Evolutionary conservation across 192 early-diverging fungal genomes (phyloP).

Genomic region (Gaertneriomyces sp.): DNA sequence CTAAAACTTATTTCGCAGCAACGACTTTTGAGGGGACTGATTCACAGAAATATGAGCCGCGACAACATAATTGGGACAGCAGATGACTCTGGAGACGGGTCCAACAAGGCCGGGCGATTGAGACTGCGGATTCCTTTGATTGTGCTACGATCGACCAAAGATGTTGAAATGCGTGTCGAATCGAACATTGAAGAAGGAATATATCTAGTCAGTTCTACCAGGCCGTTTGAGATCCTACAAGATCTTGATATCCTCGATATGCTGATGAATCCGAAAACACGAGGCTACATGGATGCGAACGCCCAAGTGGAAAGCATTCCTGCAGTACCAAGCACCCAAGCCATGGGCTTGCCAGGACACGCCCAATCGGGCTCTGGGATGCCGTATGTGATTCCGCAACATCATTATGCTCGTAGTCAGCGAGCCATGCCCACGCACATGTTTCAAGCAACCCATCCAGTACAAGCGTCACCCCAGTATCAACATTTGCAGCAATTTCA

Average conservation of each 20-base stretch:
- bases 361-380: background rate
- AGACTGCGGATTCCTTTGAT: slow-evolving; percentile 22
- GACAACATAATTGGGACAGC: background rate
- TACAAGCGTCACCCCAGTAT: no score
- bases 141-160: slow-evolving; percentile 8
- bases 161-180: slow-evolving; percentile 13
- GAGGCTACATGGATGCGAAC: background rate
- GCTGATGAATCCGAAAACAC: slow-evolving; percentile 4
- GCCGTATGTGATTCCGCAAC: background rate
- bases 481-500: no score
- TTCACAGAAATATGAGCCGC: slow-evolving; percentile 4
- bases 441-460: no score
- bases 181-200: slow-evolving; percentile 3
- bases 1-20: slow-evolving; percentile 4
- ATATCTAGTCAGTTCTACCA: slow-evolving; percentile 16
- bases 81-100: background rate
- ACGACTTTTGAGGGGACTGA: slow-evolving; percentile 17
- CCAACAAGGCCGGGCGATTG: background rate
- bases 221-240: slow-evolving; percentile 17
- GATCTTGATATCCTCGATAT: slow-evolving; percentile 17
- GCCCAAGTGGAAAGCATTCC: background rate
- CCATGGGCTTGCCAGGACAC: background rate
- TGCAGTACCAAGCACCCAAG: background rate
- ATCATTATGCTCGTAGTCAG: background rate
- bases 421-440: no score